phyloP scores from a whole-genome alignment of 345 rosid species.

The Corymbia maculata region DNA sequence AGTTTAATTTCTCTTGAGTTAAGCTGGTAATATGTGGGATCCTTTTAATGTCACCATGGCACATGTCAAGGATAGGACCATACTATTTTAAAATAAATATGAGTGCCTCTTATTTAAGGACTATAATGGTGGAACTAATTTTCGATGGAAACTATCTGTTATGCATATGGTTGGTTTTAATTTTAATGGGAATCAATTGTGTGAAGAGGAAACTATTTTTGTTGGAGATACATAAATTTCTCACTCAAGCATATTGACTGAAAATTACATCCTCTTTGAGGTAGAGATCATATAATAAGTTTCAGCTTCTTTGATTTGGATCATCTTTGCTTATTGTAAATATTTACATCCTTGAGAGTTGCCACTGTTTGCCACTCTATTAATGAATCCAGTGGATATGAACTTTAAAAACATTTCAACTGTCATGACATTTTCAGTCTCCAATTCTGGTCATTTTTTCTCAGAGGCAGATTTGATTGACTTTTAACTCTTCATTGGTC shows the following conservation, averaged over 20 bases:
- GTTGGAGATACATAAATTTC: not conserved
- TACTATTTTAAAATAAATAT: too few species aligned
- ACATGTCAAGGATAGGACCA: not conserved
- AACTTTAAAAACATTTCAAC: not conserved
- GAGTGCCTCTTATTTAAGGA: not conserved
- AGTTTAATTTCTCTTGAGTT: not conserved
- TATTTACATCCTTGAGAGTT: not conserved
- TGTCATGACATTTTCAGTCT: not conserved
- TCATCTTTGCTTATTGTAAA: not conserved
- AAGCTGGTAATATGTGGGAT: not conserved
- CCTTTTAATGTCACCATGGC: not conserved
- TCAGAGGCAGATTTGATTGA: not conserved
- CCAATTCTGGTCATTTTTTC: not conserved
- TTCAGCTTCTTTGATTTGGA: not conserved
- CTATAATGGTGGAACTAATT: not conserved
- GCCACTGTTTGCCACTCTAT: not conserved
- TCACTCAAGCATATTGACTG: not conserved
- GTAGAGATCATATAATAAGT: not conserved
- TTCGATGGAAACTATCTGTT: not conserved
- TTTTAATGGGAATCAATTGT: not conserved
- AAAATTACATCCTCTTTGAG: not conserved
- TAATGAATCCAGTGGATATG: not conserved
- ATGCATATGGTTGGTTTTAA: not conserved
- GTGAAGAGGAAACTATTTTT: not conserved
- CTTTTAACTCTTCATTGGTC: not conserved